Evolutionary conservation across 768 basidiomycete species (phyloP), one percentile per base, ranked within the genome.

Genomic region (Tulasnella sp.): DNA sequence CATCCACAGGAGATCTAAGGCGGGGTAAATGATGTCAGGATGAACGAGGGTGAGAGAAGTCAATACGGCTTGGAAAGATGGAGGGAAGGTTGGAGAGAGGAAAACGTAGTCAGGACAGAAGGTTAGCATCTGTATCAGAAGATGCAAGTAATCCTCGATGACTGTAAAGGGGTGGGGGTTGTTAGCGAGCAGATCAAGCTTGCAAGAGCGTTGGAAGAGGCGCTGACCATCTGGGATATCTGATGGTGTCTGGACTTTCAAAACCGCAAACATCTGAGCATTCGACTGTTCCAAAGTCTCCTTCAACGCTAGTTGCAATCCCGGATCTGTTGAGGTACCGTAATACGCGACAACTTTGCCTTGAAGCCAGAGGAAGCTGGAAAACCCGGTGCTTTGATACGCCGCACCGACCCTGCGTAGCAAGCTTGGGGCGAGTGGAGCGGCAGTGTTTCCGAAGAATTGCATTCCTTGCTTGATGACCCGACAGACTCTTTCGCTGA

Each of bases 321-420:
- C 78, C 5, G 83, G 77, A 74, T 89, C 84, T 40, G 86, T 84
- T 71, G 88, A 87, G 62, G 87, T 83, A 19, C 90, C 93, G 77
- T 91, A 97, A 75, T 87, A 85, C 37, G 83, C 83, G n/a, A 93
- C 84, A 34, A 92, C 80, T 80, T 98, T 98, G 59, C 94, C 91
- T 36, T 88, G 89, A 73, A 98, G 92, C 97, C 97, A 99, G 26
- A 98, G 79, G 80, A 93, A 98, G 75, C 91, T 90, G 12, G 95
- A 86, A 77, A 89, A 88, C 0, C 90, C 91, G 11, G 91, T 92
- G 11, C 83, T 80, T 76, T 93, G 91, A 77, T 98, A 99, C 7
- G 86, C 85, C 8, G 84, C 77, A 1, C 88, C 84, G 90, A 98
- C 90, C 67, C 92, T 85, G 7, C 84, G 83, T 62, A 96, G 80